Evolutionary conservation across 345 rosid genomes (phyloP), one percentile per base, ranked within the genome.

Genomic region (Populus tremula): DNA sequence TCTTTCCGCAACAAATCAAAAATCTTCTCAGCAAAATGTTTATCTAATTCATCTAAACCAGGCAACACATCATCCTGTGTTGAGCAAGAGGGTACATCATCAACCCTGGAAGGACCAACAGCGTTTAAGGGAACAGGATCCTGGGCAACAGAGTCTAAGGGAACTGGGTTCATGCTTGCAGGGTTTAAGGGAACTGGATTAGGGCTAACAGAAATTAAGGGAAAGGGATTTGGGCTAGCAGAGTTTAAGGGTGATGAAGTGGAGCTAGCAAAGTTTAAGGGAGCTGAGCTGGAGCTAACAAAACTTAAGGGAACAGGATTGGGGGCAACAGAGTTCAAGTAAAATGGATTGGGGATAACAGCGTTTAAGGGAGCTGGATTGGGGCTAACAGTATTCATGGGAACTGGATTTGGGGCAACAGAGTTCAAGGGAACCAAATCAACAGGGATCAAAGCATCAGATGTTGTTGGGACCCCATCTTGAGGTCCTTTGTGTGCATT

Each of bases 11-110:
- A 80, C 81, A 82, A 76, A 50, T 72, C 79, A 79, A 94, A 92
- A 73, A 96, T 89, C 79, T 85, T 93, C 75, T 89, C 89, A 79
- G 90, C 85, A 82, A 96, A 96, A 80, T 85, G 82, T 77, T 85
- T 89, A 74, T 94, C 99, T 71, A 82, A 65, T 53, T 88, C 97
- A 67, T 87, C 85, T 82, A 91, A 78, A 80, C 86, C 90, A 79
- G 88, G 77, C 72, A 90, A 86, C 77, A 80, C 63, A 70, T 89
- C 94, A 78, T 85, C 89, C 64, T 75, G 88, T 36, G 84, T 84
- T 39, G 90, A 80, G 76, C 85, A 88, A 75, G 91, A 84, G 77
- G 89, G 86, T 54, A 75, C 78, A 83, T 86, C 96, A 73, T 87
- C 97, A 59, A 74, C 78, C 68, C 27, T 84, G 38, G 82, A 69